A percentile compares a stretch with the other conserved stretches of the same genome.
Conservation (phyloP, 2,329 filamentous ascomycete genomes). For the Trichothecium sympodiale region DNA sequence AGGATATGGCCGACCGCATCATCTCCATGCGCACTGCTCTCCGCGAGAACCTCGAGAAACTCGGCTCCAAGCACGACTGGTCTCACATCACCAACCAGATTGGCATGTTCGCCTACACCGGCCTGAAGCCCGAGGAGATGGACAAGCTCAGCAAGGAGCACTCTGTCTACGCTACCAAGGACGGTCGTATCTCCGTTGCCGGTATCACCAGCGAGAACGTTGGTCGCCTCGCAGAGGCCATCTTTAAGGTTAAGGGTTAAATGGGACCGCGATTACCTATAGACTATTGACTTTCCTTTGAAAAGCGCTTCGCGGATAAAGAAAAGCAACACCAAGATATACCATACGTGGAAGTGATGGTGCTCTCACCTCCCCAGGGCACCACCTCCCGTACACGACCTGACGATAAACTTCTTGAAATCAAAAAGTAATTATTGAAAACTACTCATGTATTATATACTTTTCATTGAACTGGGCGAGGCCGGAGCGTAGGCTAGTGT, state of each 20-base stretch:
- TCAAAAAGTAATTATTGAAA: too few species aligned
- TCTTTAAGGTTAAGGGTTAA: conserved; percentile 72
- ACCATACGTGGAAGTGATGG: too few species aligned
- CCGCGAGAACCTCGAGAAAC: conserved; percentile 87
- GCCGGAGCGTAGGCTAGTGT: too few species aligned
- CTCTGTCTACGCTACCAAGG: conserved; percentile 95
- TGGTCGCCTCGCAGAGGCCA: conserved; percentile 68
- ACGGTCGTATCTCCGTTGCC: conserved; percentile 76
- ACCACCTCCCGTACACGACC: too few species aligned
- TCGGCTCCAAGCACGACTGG: conserved; percentile 96
- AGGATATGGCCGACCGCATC: conserved; percentile 98
- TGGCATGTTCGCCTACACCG: conserved; percentile 99
- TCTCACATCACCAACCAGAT: conserved; percentile 98
- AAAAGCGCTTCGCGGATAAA: background rate
- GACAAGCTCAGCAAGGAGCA: conserved; percentile 83
- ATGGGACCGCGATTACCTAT: background rate
- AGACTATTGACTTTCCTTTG: too few species aligned
- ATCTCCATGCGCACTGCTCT: conserved; percentile 94
- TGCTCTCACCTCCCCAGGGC: too few species aligned
- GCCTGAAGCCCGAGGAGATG: conserved; percentile 85
- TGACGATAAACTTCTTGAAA: too few species aligned
- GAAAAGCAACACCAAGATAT: background rate
- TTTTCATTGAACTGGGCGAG: too few species aligned
- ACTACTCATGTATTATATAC: too few species aligned
- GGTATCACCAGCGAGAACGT: conserved; percentile 75